These are phyloP conservation scores for Vaccinium corymbosum DNA, from an alignment of 148 eudicot genomes.

Conservation along the genomic window DNA sequence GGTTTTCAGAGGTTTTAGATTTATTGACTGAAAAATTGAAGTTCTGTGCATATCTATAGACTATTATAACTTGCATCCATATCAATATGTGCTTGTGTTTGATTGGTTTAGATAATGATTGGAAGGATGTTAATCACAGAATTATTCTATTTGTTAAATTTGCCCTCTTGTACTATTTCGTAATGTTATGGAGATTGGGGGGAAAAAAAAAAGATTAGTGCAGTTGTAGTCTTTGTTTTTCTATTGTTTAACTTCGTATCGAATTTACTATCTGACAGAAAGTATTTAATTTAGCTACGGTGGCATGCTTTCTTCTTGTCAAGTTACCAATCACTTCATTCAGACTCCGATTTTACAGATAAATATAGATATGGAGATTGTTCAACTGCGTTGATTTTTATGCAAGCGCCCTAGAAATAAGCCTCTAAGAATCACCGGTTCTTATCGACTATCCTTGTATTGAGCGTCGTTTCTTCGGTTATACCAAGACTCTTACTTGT, in stretches of 20 bases:
- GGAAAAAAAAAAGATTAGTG: not conserved
- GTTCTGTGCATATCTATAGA: not conserved
- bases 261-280: not conserved
- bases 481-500: not conserved
- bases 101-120: not conserved
- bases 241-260: not conserved
- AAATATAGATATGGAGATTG: not conserved
- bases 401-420: constrained; percentile 11
- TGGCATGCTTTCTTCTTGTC: not conserved
- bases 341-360: not conserved
- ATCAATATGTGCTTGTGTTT: not conserved
- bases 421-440: not conserved
- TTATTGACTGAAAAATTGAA: not conserved
- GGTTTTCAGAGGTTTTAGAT: not conserved
- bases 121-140: not conserved
- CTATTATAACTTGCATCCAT: not conserved
- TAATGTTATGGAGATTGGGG: too few species aligned
- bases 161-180: not conserved
- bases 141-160: not conserved
- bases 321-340: not conserved
- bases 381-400: constrained; percentile 1
- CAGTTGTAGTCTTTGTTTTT: not conserved
- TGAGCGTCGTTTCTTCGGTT: not conserved
- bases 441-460: too few species aligned
- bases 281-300: not conserved